Conservation (phyloP, 371 early-diverging fungal species). For the Syncephalastrum sp. region DNA sequence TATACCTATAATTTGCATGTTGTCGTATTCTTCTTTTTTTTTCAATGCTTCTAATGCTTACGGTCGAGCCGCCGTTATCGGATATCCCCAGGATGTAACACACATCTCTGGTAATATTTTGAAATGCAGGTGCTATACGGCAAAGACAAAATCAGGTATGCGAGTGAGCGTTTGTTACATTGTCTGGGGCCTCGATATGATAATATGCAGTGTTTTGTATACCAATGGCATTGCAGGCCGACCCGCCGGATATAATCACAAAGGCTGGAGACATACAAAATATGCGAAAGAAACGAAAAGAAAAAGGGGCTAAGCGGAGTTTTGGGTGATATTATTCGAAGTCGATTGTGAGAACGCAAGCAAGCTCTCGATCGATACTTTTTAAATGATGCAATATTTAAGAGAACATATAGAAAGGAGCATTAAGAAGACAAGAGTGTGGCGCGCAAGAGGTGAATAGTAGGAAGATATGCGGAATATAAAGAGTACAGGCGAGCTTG, state of each 20-base stretch:
- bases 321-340: no score
- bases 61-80: slow-evolving; percentile 59
- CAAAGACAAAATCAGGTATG: not conserved
- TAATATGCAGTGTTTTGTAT: not conserved
- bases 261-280: slow-evolving; percentile 16
- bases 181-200: no score
- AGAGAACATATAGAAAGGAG: no score
- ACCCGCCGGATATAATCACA: slow-evolving; percentile 64
- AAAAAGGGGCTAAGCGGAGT: slow-evolving; percentile 1
- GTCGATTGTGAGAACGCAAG: no score
- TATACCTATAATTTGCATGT: not conserved
- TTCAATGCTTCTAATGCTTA: not conserved
- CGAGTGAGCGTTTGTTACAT: no score
- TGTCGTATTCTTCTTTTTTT: no score
- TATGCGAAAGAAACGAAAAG: slow-evolving; percentile 2
- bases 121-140: slow-evolving; percentile 26
- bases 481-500: no score
- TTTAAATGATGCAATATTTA: no score
- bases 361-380: no score
- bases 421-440: no score
- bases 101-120: slow-evolving; percentile 54
- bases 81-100: slow-evolving; percentile 61
- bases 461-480: no score
- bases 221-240: slow-evolving; percentile 62
- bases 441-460: no score